Percentiles rank a stretch among this genome's conserved stretches.
Conservation (phyloP, 2,329 filamentous ascomycete genomes). For the Penicillium sp. region DNA sequence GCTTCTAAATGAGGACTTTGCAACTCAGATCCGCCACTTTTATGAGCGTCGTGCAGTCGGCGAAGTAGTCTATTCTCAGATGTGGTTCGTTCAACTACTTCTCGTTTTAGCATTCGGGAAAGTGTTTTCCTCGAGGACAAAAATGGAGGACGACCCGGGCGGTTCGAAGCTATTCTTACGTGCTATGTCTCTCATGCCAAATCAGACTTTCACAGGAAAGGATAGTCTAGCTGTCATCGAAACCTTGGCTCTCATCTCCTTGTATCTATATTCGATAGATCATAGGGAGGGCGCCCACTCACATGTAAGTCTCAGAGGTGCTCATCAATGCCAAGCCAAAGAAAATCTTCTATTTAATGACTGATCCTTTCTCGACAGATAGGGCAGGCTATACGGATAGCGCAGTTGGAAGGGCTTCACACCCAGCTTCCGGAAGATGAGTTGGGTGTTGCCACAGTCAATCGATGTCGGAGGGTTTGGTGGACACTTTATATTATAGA, state of each 20-base stretch:
- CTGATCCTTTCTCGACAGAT: conserved; percentile 30
- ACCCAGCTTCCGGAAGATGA: conserved; percentile 45
- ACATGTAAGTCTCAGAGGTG: conserved; percentile 29
- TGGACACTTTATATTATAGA: conserved; percentile 50
- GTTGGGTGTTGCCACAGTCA: conserved; percentile 37
- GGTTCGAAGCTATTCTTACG: conserved; percentile 15
- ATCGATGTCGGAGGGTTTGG: conserved; percentile 45
- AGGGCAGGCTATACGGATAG: conserved; percentile 46
- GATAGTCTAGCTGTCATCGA: conserved; percentile 45
- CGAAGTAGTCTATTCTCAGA: conserved; percentile 1
- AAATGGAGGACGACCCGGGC: conserved; percentile 4
- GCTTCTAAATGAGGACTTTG: conserved; percentile 21
- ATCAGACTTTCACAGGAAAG: conserved; percentile 41
- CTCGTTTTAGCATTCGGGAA: conserved; percentile 15
- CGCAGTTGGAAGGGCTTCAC: conserved; percentile 48
- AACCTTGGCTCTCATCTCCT: conserved; percentile 40
- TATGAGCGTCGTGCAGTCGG: conserved; percentile 1
- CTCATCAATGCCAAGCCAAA: too few species aligned
- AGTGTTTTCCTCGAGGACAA: conserved; percentile 13
- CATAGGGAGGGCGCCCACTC: conserved; percentile 41
- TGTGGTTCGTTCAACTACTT: conserved; percentile 18
- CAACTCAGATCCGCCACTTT: conserved; percentile 4
- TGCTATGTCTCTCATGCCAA: conserved; percentile 42
- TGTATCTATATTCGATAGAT: conserved; percentile 47
- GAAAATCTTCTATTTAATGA: too few species aligned